Percentiles rank a stretch among this genome's conserved stretches.
Evolutionary conservation across 192 early-diverging fungal species (phyloP).

Genomic region (Chytriomyces hyalinus): DNA sequence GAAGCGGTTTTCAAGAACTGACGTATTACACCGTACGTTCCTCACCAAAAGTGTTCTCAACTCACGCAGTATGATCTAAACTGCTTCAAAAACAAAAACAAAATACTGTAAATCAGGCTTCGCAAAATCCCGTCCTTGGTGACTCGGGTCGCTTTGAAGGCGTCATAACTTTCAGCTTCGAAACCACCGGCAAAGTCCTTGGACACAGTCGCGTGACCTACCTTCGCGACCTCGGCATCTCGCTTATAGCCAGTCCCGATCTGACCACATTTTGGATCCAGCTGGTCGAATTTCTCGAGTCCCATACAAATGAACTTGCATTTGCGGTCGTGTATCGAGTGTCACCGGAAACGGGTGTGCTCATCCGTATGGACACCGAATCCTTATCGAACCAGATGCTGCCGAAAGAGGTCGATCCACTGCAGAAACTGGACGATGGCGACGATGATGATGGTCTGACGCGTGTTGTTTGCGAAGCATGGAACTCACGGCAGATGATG

Average conservation of each 20-base stretch:
- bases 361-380: too few species aligned
- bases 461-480: conserved; percentile 24
- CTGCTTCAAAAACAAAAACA: too few species aligned
- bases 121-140: conserved; percentile 13
- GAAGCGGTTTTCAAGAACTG: conserved; percentile 42
- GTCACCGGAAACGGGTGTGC: not conserved
- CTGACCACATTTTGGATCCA: not conserved
- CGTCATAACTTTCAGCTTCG: conserved; percentile 28
- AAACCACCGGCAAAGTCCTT: conserved; percentile 17
- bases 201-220: not conserved
- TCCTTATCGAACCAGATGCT: too few species aligned
- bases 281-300: not conserved
- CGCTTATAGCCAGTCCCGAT: not conserved
- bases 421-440: too few species aligned
- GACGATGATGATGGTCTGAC: not conserved
- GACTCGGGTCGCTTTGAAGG: conserved; percentile 16
- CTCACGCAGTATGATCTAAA: too few species aligned
- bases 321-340: conserved; percentile 7
- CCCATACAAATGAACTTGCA: conserved; percentile 8
- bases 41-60: too few species aligned
- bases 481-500: conserved; percentile 17
- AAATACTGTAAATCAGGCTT: too few species aligned
- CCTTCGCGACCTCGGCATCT: not conserved
- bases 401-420: too few species aligned
- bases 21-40: conserved; percentile 36